Percentiles rank a stretch among this genome's conserved stretches.
Evolutionary conservation across 257 asterid species (phyloP).

Genomic region (Euphrasia confusa): DNA sequence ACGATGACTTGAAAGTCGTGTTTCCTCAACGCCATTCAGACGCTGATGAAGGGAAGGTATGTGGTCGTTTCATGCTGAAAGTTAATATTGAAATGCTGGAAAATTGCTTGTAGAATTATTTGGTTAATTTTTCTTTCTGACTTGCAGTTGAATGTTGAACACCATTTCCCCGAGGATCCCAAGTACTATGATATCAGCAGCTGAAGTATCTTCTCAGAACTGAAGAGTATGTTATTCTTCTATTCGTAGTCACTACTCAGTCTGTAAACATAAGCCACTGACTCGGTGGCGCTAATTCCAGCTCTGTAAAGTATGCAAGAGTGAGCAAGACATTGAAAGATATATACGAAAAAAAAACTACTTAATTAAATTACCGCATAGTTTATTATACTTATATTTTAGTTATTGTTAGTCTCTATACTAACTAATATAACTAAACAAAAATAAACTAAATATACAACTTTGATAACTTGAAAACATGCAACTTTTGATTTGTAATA

Average conservation of each 20-base stretch:
- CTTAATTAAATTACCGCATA: too few relatives aligned
- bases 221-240: neutral
- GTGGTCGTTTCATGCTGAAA: neutral
- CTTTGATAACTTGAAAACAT: too few relatives aligned
- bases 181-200: conserved; percentile 60
- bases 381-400: too few relatives aligned
- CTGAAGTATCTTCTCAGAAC: conserved; percentile 15
- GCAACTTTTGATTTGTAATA: too few relatives aligned
- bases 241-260: conserved; percentile 19
- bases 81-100: neutral
- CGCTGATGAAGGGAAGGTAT: conserved; percentile 77
- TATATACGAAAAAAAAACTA: neutral
- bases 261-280: conserved; percentile 25
- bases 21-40: conserved; percentile 81
- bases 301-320: conserved; percentile 22
- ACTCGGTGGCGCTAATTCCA: conserved; percentile 23
- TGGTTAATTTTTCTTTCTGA: neutral
- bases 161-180: conserved; percentile 73
- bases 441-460: too few relatives aligned
- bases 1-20: conserved; percentile 61
- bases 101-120: neutral
- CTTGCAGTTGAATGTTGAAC: conserved; percentile 62
- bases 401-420: too few relatives aligned
- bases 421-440: too few relatives aligned
- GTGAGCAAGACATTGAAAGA: conserved; percentile 9